A percentile compares a stretch with the other conserved stretches of the same genome.
These are phyloP conservation scores for Marasmius sp. DNA, from an alignment of 1,284 basidiomycete species.

Conservation along the genomic window DNA sequence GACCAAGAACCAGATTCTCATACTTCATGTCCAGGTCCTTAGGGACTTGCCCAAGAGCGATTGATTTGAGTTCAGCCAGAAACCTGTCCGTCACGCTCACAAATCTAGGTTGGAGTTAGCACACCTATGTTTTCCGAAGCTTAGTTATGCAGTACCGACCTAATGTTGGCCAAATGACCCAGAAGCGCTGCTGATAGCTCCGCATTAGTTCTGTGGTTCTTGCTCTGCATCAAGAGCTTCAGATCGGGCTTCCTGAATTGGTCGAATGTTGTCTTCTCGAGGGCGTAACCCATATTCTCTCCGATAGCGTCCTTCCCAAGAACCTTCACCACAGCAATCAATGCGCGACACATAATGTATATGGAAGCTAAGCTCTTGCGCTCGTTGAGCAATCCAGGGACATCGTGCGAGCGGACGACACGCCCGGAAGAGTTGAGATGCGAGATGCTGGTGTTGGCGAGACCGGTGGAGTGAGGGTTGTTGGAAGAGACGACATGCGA, in stretches of 20 bases:
- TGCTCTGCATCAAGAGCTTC: constrained; percentile 59
- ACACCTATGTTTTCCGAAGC: background rate
- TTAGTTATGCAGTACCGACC: constrained; percentile 43
- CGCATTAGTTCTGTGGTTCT: constrained; percentile 78
- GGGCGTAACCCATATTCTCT: constrained; percentile 71
- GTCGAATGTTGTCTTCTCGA: constrained; percentile 87
- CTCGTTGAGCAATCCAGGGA: constrained; percentile 63
- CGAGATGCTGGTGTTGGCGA: background rate
- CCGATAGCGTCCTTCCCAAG: constrained; percentile 76
- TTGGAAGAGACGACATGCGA: background rate
- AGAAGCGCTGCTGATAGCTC: constrained; percentile 82
- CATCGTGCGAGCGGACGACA: constrained; percentile 47
- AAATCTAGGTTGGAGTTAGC: constrained; percentile 51
- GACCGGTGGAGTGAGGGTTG: background rate
- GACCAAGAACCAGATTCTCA: constrained; percentile 79
- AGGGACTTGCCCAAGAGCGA: constrained; percentile 68
- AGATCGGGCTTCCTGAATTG: constrained; percentile 79
- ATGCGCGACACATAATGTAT: constrained; percentile 85
- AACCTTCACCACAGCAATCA: constrained; percentile 75
- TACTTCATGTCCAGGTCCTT: constrained; percentile 81
- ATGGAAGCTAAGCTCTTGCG: constrained; percentile 82
- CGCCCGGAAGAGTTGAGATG: constrained; percentile 13
- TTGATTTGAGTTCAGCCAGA: constrained; percentile 73
- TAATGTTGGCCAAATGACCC: constrained; percentile 77
- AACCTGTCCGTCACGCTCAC: constrained; percentile 88